Conservation (phyloP, 2,329 filamentous ascomycete species). For the Diplodia corticola region DNA sequence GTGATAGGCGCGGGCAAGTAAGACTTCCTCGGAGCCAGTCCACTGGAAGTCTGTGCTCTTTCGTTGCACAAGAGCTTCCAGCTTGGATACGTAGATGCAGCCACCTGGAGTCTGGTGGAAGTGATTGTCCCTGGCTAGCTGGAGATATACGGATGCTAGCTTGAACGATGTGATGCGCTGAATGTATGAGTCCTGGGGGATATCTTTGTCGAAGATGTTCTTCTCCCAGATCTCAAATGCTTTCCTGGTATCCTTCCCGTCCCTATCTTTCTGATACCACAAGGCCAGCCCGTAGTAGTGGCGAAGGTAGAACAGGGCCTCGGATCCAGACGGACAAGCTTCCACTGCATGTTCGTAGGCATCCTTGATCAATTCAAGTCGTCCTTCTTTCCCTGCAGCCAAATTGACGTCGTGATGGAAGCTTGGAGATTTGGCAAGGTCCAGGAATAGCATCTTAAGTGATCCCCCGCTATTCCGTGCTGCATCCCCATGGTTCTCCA, state of each 20-base stretch:
- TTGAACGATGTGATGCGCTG: conserved; percentile 8
- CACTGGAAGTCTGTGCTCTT: neutral
- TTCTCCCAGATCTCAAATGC: neutral
- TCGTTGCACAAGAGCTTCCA: neutral
- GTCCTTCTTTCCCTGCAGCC: neutral
- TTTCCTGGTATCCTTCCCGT: neutral
- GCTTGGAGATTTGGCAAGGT: neutral
- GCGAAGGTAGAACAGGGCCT: neutral
- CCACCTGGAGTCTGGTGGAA: neutral
- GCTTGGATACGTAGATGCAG: neutral
- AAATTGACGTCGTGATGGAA: conserved; percentile 6
- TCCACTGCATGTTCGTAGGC: neutral
- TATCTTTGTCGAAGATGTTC: neutral
- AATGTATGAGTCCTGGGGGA: neutral
- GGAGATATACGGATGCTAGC: neutral
- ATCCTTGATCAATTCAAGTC: neutral
- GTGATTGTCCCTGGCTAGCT: neutral
- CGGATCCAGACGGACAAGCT: neutral
- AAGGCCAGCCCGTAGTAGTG: neutral
- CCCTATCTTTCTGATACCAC: neutral
- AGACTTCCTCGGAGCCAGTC: neutral
- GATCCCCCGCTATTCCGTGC: neutral
- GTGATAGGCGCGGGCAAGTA: neutral
- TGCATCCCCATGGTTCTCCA: neutral
- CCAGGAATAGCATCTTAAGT: neutral